These are phyloP conservation scores for Serendipita vermifera DNA, from an alignment of 768 basidiomycete species.

Conservation along the genomic window DNA sequence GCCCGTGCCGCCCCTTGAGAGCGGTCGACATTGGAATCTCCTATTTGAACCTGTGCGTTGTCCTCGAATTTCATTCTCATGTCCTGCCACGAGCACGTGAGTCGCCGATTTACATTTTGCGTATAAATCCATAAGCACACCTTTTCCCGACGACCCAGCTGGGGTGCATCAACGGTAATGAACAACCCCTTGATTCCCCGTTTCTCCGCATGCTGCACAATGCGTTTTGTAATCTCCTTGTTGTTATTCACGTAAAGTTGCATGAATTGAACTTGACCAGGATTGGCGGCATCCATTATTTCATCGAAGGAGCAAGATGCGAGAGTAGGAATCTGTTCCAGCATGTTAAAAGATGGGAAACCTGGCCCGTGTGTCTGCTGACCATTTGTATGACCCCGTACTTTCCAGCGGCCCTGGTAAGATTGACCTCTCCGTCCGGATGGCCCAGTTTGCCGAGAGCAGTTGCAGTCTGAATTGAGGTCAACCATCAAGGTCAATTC, in stretches of 20 bases:
- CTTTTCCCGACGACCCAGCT: conserved; percentile 87
- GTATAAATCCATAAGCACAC: conserved; percentile 21
- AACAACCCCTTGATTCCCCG: conserved; percentile 88
- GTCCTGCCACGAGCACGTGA: conserved; percentile 37
- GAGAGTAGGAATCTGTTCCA: conserved; percentile 74
- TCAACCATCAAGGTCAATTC: neutral
- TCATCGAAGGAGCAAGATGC: conserved; percentile 96
- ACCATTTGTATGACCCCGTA: conserved; percentile 67
- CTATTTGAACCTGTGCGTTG: conserved; percentile 42
- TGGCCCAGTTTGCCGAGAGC: conserved; percentile 91
- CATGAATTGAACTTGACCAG: conserved; percentile 70
- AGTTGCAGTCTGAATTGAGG: conserved; percentile 47
- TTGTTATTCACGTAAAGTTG: conserved; percentile 95
- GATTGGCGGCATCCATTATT: conserved; percentile 71
- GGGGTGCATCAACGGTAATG: conserved; percentile 96
- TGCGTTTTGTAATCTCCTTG: conserved; percentile 65
- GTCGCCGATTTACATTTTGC: neutral
- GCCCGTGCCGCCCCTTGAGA: conserved; percentile 89
- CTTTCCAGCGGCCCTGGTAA: conserved; percentile 80
- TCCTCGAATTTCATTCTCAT: conserved; percentile 96
- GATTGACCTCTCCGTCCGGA: conserved; percentile 83
- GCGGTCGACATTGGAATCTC: conserved; percentile 47
- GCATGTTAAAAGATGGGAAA: neutral
- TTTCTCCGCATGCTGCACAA: conserved; percentile 81
- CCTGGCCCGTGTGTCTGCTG: conserved; percentile 12